Evolutionary conservation across 2,329 filamentous ascomycete genomes (phyloP).

Genomic region (Beauveria sp.): DNA sequence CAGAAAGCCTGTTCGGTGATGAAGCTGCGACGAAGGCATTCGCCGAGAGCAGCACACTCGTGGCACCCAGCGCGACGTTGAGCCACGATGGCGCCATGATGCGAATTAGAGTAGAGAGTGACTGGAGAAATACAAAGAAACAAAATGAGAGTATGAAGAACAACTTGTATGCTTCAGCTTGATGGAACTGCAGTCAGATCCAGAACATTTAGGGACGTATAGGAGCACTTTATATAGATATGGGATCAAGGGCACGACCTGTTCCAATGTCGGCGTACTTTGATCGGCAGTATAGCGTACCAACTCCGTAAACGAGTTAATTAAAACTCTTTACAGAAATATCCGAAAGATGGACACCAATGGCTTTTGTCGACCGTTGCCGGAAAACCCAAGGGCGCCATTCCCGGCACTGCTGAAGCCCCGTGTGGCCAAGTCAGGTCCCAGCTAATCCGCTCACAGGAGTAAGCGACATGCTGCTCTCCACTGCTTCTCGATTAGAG

Average conservation of each 20-base stretch:
- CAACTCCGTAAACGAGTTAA: background rate
- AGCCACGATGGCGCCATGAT: background rate
- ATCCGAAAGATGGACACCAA: background rate
- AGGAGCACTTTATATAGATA: background rate
- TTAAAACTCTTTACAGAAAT: background rate
- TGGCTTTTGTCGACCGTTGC: background rate
- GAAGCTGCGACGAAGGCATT: background rate
- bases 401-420: background rate
- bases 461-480: background rate
- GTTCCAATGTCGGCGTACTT: background rate
- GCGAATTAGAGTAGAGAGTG: background rate
- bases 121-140: background rate
- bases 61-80: background rate
- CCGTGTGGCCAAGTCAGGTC: background rate
- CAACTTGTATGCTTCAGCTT: background rate
- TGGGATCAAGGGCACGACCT: too few relatives aligned
- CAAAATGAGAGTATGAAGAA: background rate
- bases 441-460: background rate
- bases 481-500: background rate
- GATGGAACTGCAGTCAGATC: background rate
- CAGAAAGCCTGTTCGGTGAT: background rate
- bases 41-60: background rate
- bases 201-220: background rate
- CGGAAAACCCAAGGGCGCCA: background rate
- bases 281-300: background rate